Conservation (phyloP, 495 filamentous ascomycete species). For the Amniculicola lignicola region DNA sequence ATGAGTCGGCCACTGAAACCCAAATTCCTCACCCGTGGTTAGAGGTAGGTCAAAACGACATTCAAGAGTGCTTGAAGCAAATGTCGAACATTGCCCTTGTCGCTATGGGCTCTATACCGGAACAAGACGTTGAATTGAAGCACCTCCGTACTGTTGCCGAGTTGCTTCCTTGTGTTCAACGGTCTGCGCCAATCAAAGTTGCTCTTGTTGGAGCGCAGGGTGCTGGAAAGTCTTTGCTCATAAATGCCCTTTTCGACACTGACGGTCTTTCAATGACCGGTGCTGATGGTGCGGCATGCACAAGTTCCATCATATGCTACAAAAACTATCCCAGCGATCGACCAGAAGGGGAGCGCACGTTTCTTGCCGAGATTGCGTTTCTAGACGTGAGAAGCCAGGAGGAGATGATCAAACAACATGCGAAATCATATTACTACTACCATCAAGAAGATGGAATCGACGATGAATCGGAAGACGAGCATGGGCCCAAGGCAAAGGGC, state of each 20-base stretch:
- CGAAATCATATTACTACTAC: not conserved
- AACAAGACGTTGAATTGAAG: constrained; percentile 6
- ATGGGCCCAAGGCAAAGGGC: not conserved
- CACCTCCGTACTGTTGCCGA: not conserved
- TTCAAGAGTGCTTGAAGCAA: not conserved
- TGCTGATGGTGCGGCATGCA: constrained; percentile 10
- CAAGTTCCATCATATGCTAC: constrained; percentile 5
- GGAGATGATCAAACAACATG: constrained; percentile 2
- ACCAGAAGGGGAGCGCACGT: not conserved
- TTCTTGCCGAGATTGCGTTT: constrained; percentile 5
- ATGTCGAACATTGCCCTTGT: not conserved
- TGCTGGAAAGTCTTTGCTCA: constrained; percentile 8
- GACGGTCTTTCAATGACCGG: constrained; percentile 7
- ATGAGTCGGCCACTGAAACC: not conserved
- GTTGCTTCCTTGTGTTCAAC: not conserved
- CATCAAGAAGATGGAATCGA: constrained; percentile 1
- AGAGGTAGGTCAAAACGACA: not conserved
- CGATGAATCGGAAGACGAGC: not conserved
- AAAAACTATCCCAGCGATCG: not conserved
- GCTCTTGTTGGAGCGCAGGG: constrained; percentile 11
- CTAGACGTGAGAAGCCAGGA: not conserved
- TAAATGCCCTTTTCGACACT: constrained; percentile 8
- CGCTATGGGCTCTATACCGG: not conserved
- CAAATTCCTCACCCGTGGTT: not conserved
- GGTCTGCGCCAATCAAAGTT: not conserved